These are phyloP conservation scores for Pterocarpus santalinus DNA, from an alignment of 306 rosid species.

Conservation along the genomic window DNA sequence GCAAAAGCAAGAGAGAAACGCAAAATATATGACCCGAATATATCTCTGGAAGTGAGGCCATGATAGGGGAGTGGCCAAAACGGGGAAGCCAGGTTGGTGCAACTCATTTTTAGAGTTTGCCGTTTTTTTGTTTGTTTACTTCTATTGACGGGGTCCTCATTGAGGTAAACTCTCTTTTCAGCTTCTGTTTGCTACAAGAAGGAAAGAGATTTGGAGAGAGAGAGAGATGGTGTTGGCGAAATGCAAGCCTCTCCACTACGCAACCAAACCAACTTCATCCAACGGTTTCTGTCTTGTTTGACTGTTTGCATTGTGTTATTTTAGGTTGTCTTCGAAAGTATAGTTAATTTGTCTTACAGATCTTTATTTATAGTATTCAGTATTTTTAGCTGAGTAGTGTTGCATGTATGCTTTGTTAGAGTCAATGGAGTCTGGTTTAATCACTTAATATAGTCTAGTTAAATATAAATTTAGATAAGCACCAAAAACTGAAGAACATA, in stretches of 20 bases:
- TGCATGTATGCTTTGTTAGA: not conserved
- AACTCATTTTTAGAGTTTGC: slow-evolving; percentile 60
- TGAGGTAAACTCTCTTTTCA: not conserved
- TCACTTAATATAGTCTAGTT: not conserved
- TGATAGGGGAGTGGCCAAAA: slow-evolving; percentile 24
- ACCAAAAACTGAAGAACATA: not conserved
- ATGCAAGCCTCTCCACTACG: slow-evolving; percentile 50
- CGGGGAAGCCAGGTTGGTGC: slow-evolving; percentile 55
- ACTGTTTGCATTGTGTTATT: slow-evolving; percentile 9
- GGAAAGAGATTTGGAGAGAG: not conserved
- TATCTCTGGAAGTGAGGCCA: slow-evolving; percentile 46
- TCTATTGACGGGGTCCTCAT: slow-evolving; percentile 47
- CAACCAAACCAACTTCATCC: slow-evolving; percentile 4
- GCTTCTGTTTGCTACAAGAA: slow-evolving; percentile 34
- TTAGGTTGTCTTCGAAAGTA: slow-evolving; percentile 13
- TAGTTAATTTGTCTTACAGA: not conserved
- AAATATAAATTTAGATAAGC: not conserved
- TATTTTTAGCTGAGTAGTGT: slow-evolving; percentile 16
- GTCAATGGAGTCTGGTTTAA: not conserved
- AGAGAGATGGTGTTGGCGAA: slow-evolving; percentile 42
- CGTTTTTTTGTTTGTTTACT: slow-evolving; percentile 45
- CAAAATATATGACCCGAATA: slow-evolving; percentile 54
- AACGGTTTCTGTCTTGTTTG: not conserved
- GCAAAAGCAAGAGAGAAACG: slow-evolving; percentile 40
- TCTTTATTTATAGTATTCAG: slow-evolving; percentile 28